phyloP scores from a whole-genome alignment of 2,329 filamentous ascomycete genomes.

The Ophiocordyceps sinensis region DNA sequence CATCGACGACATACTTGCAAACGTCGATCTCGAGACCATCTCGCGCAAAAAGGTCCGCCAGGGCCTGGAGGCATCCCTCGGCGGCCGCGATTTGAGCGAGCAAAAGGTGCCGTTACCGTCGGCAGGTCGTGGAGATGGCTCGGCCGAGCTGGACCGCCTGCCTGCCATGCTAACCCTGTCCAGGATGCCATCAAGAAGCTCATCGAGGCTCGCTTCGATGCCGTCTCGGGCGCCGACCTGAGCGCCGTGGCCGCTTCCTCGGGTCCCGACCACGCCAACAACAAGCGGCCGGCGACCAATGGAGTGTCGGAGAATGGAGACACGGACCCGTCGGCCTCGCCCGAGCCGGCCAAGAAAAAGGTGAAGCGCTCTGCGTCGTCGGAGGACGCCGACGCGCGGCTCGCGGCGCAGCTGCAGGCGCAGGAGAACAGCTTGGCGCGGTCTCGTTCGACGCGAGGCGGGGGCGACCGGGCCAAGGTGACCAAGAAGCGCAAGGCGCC shows the following conservation, averaged over 20 bases:
- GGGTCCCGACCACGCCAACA: conserved; percentile 15
- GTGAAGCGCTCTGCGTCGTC: conserved; percentile 45
- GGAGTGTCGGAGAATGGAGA: conserved; percentile 24
- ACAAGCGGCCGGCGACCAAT: conserved; percentile 20
- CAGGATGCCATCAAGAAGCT: conserved; percentile 57
- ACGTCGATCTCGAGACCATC: conserved; percentile 46
- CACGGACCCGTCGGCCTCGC: conserved; percentile 31
- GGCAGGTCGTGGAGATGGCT: neutral
- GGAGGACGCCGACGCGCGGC: conserved; percentile 69
- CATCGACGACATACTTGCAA: conserved; percentile 44
- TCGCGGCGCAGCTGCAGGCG: conserved; percentile 79
- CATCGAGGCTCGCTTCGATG: conserved; percentile 62
- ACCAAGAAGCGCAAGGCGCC: conserved; percentile 53
- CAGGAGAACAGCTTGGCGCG: conserved; percentile 65
- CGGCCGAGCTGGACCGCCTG: neutral
- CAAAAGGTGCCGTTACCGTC: conserved; percentile 33
- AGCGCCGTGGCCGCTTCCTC: conserved; percentile 25
- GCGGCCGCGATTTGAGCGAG: conserved; percentile 40
- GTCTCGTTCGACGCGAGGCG: conserved; percentile 63
- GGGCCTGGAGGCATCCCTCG: conserved; percentile 37
- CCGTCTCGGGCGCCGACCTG: conserved; percentile 40
- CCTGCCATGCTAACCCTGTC: neutral
- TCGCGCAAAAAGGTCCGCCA: conserved; percentile 48
- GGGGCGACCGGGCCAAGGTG: conserved; percentile 40
- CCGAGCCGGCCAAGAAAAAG: conserved; percentile 45